Evolutionary conservation across 805 yeast genomes (phyloP).

Genomic region (Sugiyamaella lignohabitans): DNA sequence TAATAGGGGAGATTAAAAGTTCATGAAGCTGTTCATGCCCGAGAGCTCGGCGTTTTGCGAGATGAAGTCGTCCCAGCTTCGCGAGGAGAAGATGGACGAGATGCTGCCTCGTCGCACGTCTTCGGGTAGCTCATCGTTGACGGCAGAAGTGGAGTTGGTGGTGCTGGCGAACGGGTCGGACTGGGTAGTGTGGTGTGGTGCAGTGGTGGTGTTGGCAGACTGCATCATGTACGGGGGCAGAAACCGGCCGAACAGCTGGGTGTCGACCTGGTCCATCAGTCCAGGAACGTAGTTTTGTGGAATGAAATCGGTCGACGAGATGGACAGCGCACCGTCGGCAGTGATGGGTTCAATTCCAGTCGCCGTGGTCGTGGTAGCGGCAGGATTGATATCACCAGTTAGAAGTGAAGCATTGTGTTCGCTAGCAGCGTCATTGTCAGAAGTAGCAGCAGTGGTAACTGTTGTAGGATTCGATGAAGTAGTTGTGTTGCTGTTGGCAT

Average conservation of each 20-base stretch:
- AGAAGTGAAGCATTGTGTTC: background rate
- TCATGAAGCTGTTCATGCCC: slow-evolving; percentile 18
- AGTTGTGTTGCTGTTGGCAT: too few relatives aligned
- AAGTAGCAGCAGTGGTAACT: background rate
- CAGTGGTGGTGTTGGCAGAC: background rate
- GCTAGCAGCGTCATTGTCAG: too few relatives aligned
- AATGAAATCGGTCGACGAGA: slow-evolving; percentile 1
- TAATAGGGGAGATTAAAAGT: too few relatives aligned
- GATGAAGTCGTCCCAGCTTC: slow-evolving; percentile 23
- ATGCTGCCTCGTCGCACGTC: slow-evolving; percentile 3
- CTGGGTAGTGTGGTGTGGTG: background rate
- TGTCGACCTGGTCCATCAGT: slow-evolving; percentile 76
- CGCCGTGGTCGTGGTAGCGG: background rate
- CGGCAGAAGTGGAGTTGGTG: background rate
- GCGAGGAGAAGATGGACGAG: slow-evolving; percentile 9
- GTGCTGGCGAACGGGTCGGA: background rate
- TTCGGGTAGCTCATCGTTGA: background rate
- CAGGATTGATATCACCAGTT: slow-evolving; percentile 4
- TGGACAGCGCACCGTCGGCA: too few relatives aligned
- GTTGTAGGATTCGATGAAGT: too few relatives aligned
- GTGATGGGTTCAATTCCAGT: background rate
- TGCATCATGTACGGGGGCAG: slow-evolving; percentile 76
- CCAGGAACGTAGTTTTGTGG: slow-evolving; percentile 58
- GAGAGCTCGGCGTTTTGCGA: slow-evolving; percentile 20
- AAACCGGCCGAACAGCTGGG: slow-evolving; percentile 76